These are phyloP conservation scores for Nymphaea thermarum DNA, from an alignment of 164 flowering plant species.

Conservation along the genomic window DNA sequence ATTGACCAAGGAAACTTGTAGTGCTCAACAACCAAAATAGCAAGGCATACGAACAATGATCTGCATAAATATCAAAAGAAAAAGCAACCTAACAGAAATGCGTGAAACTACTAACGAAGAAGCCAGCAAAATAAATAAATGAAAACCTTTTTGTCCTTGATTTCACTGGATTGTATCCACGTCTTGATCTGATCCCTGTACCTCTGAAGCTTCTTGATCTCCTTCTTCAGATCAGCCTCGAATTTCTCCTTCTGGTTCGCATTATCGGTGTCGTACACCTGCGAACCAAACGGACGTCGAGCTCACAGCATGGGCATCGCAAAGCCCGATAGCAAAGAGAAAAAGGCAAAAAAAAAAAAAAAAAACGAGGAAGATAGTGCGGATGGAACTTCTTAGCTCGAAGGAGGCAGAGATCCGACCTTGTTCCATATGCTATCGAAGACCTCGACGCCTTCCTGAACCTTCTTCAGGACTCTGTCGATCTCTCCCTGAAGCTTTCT, in stretches of 20 bases:
- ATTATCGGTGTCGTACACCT: slow-evolving; percentile 98
- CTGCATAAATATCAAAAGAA: background rate
- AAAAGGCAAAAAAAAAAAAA: too few relatives aligned
- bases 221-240: slow-evolving; percentile 98
- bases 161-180: slow-evolving; percentile 98
- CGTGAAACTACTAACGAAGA: background rate
- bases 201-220: slow-evolving; percentile 94
- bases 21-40: too few relatives aligned
- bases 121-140: background rate
- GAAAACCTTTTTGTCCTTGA: slow-evolving; percentile 89
- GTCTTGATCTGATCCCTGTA: slow-evolving; percentile 98
- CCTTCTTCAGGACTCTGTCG: slow-evolving; percentile 97
- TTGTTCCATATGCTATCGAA: slow-evolving; percentile 99
- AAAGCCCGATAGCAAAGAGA: background rate
- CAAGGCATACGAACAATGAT: too few relatives aligned
- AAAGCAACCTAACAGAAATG: background rate
- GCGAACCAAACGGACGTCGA: slow-evolving; percentile 3
- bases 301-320: background rate
- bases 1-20: too few relatives aligned
- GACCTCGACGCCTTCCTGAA: slow-evolving; percentile 96
- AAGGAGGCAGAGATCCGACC: slow-evolving; percentile 22
- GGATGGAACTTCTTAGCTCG: background rate
- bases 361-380: background rate
- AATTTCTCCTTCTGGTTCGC: slow-evolving; percentile 98
- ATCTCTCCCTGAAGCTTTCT: slow-evolving; percentile 97